A percentile compares a stretch with the other conserved stretches of the same genome.
phyloP scores from a whole-genome alignment of 441 rosid species.

The Metrosideros polymorpha region DNA sequence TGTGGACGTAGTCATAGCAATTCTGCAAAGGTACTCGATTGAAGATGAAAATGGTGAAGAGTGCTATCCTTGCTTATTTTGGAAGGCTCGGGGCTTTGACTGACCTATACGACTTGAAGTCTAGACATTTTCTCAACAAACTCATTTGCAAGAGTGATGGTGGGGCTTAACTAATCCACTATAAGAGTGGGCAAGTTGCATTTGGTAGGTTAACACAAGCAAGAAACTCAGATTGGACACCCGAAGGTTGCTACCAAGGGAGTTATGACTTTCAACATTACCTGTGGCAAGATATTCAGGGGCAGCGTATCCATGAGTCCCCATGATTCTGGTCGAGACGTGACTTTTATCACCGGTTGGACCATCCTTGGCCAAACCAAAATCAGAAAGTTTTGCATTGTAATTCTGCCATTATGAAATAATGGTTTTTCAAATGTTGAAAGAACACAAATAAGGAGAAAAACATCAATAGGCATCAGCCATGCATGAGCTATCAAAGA shows the following conservation, averaged over 20 bases:
- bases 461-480: background rate
- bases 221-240: background rate
- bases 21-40: background rate
- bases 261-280: slow-evolving; percentile 4
- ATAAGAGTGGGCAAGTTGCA: background rate
- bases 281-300: slow-evolving; percentile 89
- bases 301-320: slow-evolving; percentile 87
- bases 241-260: background rate
- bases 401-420: slow-evolving; percentile 38
- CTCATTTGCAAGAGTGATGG: background rate
- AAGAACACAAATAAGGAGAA: background rate
- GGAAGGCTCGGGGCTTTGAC: background rate
- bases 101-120: background rate
- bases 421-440: background rate
- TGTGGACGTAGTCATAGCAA: background rate
- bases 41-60: background rate
- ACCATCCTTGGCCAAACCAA: slow-evolving; percentile 91
- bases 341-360: slow-evolving; percentile 85
- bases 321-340: slow-evolving; percentile 85
- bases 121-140: background rate
- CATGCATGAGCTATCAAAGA: background rate
- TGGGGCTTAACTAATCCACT: background rate
- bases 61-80: background rate
- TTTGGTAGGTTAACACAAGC: background rate
- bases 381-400: slow-evolving; percentile 90